A percentile compares a stretch with the other conserved stretches of the same genome.
Conservation (phyloP, 345 rosid species). For the Populus tremula region DNA sequence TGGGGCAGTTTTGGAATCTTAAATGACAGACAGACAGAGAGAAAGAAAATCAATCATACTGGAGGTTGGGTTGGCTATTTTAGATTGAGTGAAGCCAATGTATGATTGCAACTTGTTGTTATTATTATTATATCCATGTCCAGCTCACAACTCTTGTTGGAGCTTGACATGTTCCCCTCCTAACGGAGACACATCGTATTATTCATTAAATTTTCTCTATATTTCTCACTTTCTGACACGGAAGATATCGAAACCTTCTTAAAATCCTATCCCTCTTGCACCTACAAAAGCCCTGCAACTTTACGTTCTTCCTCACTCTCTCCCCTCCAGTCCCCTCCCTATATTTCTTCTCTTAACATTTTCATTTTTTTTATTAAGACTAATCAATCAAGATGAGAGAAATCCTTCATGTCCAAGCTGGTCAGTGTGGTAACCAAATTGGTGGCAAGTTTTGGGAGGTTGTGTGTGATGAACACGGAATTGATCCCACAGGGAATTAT, state of each 20-base stretch:
- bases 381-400: slow-evolving; percentile 41
- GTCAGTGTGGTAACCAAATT: slow-evolving; percentile 63
- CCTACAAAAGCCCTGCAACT: slow-evolving; percentile 12
- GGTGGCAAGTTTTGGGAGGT: slow-evolving; percentile 66
- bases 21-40: slow-evolving; percentile 36
- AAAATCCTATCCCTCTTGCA: slow-evolving; percentile 12
- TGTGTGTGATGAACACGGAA: slow-evolving; percentile 58
- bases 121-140: slow-evolving; percentile 30
- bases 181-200: slow-evolving; percentile 23
- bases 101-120: slow-evolving; percentile 25
- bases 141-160: slow-evolving; percentile 45
- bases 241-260: slow-evolving; percentile 2
- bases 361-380: background rate
- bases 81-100: slow-evolving; percentile 20
- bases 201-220: slow-evolving; percentile 7
- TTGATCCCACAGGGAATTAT: slow-evolving; percentile 46
- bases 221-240: background rate
- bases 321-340: background rate
- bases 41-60: slow-evolving; percentile 16
- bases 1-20: slow-evolving; percentile 12
- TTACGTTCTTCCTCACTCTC: slow-evolving; percentile 14
- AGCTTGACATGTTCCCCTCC: slow-evolving; percentile 39
- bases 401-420: slow-evolving; percentile 61
- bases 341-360: background rate
- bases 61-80: slow-evolving; percentile 24